Conservation (phyloP, 129 eudicot species). For the Rutidosis leptorrhynchoides region DNA sequence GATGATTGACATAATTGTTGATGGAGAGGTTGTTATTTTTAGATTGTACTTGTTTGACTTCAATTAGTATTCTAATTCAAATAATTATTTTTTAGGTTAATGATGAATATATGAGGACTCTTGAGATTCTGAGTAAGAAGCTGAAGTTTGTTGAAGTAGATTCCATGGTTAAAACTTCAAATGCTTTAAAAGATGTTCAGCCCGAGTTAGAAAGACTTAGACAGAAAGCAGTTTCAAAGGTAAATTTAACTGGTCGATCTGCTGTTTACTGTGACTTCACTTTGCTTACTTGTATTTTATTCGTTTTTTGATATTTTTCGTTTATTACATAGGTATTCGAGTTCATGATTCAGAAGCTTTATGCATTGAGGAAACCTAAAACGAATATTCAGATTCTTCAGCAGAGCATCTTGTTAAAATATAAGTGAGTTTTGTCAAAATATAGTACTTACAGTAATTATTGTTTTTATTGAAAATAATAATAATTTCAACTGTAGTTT, state of each 20-base stretch:
- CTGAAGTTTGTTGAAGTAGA: conserved; percentile 85
- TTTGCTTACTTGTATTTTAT: conserved; percentile 5
- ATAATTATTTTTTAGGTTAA: conserved; percentile 54
- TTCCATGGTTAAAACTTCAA: conserved; percentile 79
- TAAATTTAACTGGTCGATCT: conserved; percentile 4
- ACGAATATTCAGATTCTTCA: conserved; percentile 98
- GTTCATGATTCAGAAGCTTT: conserved; percentile 91
- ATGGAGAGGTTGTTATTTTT: conserved; percentile 71
- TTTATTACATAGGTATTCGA: conserved; percentile 65
- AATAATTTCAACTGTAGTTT: neutral
- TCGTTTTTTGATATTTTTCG: neutral
- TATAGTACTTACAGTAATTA: conserved; percentile 9
- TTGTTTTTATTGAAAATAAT: neutral
- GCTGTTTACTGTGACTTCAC: neutral
- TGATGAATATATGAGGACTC: conserved; percentile 90
- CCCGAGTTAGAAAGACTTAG: conserved; percentile 94
- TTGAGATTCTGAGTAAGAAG: conserved; percentile 84
- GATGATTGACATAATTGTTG: conserved; percentile 91
- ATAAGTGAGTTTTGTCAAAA: conserved; percentile 58
- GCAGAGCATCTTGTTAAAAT: conserved; percentile 90
- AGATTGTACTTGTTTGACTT: neutral
- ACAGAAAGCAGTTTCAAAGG: conserved; percentile 96
- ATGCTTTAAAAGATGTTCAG: conserved; percentile 90
- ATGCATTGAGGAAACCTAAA: conserved; percentile 96
- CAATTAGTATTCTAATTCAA: neutral